phyloP scores from a whole-genome alignment of 1,139 yeast genomes.

The Hyphopichia fennica region DNA sequence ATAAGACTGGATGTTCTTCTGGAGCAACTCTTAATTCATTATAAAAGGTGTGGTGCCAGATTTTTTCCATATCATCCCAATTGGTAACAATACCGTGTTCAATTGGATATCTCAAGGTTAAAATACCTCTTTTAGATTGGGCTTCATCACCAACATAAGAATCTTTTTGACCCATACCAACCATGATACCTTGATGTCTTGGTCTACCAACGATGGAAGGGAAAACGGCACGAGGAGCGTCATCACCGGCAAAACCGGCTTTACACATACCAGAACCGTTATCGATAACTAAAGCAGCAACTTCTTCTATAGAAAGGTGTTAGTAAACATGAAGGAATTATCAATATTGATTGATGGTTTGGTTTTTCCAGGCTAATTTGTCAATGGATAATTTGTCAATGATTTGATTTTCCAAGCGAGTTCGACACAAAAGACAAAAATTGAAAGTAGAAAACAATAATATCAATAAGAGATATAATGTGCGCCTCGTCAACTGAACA shows the following conservation, averaged over 20 bases:
- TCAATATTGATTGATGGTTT: not conserved
- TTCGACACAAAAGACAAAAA: too few relatives aligned
- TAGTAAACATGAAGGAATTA: slow-evolving; percentile 15
- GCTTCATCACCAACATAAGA: slow-evolving; percentile 99
- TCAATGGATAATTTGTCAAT: too few relatives aligned
- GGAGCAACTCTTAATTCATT: slow-evolving; percentile 98
- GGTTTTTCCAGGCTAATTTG: not conserved
- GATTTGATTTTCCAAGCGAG: too few relatives aligned
- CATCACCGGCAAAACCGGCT: slow-evolving; percentile 99
- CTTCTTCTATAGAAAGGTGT: slow-evolving; percentile 43
- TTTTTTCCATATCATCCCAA: slow-evolving; percentile 99
- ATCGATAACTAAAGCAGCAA: slow-evolving; percentile 86
- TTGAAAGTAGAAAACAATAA: too few relatives aligned
- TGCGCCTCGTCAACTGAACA: not conserved
- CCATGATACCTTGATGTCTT: slow-evolving; percentile 99
- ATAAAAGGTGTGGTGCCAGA: slow-evolving; percentile 98
- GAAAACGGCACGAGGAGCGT: slow-evolving; percentile 99
- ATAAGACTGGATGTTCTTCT: slow-evolving; percentile 97
- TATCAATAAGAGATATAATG: too few relatives aligned
- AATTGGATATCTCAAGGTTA: slow-evolving; percentile 97
- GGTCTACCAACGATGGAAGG: slow-evolving; percentile 99
- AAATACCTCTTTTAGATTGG: slow-evolving; percentile 99
- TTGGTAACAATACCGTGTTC: slow-evolving; percentile 99
- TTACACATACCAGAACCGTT: slow-evolving; percentile 99
- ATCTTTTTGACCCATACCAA: slow-evolving; percentile 99